A percentile compares a stretch with the other conserved stretches of the same genome.
Evolutionary conservation across 176 grass and related monocot species (phyloP).

Genomic region (Eleusine coracana): DNA sequence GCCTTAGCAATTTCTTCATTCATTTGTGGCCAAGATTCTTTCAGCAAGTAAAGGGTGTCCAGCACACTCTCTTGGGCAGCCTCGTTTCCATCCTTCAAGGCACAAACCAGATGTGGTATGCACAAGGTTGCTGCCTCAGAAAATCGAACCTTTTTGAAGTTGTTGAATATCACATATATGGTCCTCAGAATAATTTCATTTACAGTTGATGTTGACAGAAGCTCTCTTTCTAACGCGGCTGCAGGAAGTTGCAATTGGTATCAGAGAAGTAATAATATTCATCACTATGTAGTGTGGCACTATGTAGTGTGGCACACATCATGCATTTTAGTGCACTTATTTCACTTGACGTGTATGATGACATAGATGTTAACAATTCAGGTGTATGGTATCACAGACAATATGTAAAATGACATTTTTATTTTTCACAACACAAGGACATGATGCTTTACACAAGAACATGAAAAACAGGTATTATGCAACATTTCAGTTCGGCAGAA

Average conservation of each 20-base stretch:
- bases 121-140: conserved; percentile 94
- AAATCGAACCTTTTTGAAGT: conserved; percentile 87
- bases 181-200: conserved; percentile 84
- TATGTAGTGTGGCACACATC: neutral
- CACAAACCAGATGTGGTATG: conserved; percentile 87
- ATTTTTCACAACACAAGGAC: conserved; percentile 20
- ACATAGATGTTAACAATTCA: conserved; percentile 5
- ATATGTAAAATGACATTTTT: conserved; percentile 17
- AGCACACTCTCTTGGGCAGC: conserved; percentile 85
- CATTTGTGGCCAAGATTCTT: conserved; percentile 94
- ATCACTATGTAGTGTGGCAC: neutral
- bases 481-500: conserved; percentile 23
- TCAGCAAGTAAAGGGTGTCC: conserved; percentile 85
- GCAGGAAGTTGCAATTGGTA: conserved; percentile 43
- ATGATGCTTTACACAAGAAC: conserved; percentile 15
- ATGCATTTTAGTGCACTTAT: conserved; percentile 14
- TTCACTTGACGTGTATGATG: conserved; percentile 16
- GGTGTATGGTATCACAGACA: neutral
- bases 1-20: conserved; percentile 93
- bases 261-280: conserved; percentile 32
- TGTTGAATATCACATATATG: conserved; percentile 84
- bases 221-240: conserved; percentile 84
- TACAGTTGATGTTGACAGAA: conserved; percentile 78
- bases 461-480: conserved; percentile 28
- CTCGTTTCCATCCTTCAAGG: conserved; percentile 78